Percentiles rank a stretch among this genome's conserved stretches.
Evolutionary conservation across 1,139 yeast species (phyloP).

Genomic region (Geotrichum citri-aurantii): DNA sequence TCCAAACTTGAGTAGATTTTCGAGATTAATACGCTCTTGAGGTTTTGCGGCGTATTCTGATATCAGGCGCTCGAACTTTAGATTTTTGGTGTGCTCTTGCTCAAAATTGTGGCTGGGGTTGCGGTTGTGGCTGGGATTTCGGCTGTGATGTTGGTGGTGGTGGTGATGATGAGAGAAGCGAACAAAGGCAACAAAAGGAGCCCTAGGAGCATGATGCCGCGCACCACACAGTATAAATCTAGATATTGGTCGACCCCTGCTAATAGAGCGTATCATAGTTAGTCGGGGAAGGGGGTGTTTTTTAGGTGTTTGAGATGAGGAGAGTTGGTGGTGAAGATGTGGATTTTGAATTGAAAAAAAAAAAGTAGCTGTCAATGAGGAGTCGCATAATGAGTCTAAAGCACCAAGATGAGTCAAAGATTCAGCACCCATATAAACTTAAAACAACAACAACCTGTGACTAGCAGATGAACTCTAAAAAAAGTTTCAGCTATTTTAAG

Average conservation of each 20-base stretch:
- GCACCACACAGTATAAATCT: neutral
- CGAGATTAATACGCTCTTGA: conserved; percentile 19
- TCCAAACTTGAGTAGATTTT: conserved; percentile 28
- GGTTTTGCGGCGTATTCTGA: conserved; percentile 12
- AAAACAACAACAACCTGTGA: no score
- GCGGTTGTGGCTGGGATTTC: neutral
- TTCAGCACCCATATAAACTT: neutral
- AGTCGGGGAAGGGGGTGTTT: neutral
- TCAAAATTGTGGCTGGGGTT: conserved; percentile 6
- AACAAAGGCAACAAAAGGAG: neutral
- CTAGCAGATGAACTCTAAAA: no score
- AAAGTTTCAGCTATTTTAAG: no score
- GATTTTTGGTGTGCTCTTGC: neutral
- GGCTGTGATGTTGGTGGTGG: neutral
- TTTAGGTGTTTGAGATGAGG: neutral
- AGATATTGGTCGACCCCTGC: neutral
- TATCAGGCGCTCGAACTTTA: conserved; percentile 11
- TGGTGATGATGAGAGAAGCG: neutral
- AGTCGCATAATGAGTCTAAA: neutral
- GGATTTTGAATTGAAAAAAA: neutral
- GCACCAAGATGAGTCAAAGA: neutral
- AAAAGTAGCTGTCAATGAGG: neutral
- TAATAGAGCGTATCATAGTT: neutral
- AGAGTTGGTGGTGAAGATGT: neutral
- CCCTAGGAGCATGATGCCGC: neutral